phyloP scores from a whole-genome alignment of 2,329 filamentous ascomycete species.

The Botryosphaeria dothidea region DNA sequence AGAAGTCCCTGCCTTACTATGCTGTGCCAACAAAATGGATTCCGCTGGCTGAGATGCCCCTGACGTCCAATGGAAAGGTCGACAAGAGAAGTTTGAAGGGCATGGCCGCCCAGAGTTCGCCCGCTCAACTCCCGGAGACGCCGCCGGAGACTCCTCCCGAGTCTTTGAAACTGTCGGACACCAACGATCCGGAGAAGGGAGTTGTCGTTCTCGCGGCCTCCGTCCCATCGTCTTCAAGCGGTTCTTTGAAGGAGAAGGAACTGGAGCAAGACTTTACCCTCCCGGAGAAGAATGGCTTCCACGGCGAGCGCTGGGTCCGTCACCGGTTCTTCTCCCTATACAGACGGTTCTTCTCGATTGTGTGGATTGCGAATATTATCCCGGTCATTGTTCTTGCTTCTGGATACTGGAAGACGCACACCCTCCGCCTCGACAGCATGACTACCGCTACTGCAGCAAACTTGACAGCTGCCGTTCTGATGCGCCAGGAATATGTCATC shows the following conservation, averaged over 20 bases:
- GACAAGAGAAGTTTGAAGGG: conserved; percentile 51
- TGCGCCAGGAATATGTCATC: conserved; percentile 35
- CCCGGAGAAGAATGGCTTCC: conserved; percentile 20
- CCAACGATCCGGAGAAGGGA: conserved; percentile 6
- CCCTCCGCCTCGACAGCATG: conserved; percentile 18
- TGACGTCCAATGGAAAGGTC: conserved; percentile 59
- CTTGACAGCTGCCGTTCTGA: conserved; percentile 30
- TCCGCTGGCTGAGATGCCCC: conserved; percentile 47
- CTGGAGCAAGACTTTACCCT: conserved; percentile 22
- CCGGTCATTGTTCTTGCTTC: conserved; percentile 25
- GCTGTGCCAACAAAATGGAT: conserved; percentile 53
- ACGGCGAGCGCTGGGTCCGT: conserved; percentile 22
- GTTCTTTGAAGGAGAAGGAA: conserved; percentile 23
- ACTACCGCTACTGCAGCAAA: conserved; percentile 37
- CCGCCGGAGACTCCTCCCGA: not conserved
- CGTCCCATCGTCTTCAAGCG: conserved; percentile 23
- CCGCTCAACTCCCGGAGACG: not conserved
- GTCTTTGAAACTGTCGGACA: not conserved
- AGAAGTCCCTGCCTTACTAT: conserved; percentile 55
- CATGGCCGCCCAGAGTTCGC: conserved; percentile 25
- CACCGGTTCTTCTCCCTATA: conserved; percentile 13
- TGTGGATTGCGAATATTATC: conserved; percentile 20
- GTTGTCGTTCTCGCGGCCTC: conserved; percentile 18
- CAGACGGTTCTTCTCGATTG: conserved; percentile 12
- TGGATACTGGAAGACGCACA: not conserved